A percentile compares a stretch with the other conserved stretches of the same genome.
These are phyloP conservation scores for Metschnikowia baotianmanensis DNA, from an alignment of 805 yeast species.

Conservation along the genomic window DNA sequence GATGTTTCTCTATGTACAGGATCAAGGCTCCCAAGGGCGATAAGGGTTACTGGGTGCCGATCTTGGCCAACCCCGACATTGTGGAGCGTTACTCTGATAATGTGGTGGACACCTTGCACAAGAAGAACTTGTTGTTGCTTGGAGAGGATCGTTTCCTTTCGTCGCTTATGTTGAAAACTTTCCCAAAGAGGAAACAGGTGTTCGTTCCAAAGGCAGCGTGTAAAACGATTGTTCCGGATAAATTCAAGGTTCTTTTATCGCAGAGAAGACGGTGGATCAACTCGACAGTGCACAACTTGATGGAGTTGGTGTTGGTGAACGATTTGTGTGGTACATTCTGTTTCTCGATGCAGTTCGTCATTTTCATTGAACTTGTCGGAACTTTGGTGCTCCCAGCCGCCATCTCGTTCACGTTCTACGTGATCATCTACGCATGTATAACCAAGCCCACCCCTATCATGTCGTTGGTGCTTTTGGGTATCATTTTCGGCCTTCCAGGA, in stretches of 20 bases:
- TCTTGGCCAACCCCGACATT: conserved; percentile 87
- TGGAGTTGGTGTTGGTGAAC: conserved; percentile 80
- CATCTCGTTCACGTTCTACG: conserved; percentile 76
- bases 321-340: conserved; percentile 94
- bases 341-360: conserved; percentile 91
- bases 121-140: conserved; percentile 75
- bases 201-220: conserved; percentile 91
- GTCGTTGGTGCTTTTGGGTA: conserved; percentile 70
- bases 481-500: conserved; percentile 86
- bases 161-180: conserved; percentile 81
- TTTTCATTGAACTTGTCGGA: conserved; percentile 79
- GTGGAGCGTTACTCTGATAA: conserved; percentile 90
- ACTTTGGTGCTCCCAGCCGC: conserved; percentile 90
- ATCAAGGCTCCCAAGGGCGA: conserved; percentile 83
- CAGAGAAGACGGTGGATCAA: conserved; percentile 98
- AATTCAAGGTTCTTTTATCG: conserved; percentile 73
- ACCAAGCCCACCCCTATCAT: conserved; percentile 73
- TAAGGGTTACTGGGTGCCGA: conserved; percentile 82
- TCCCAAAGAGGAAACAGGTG: conserved; percentile 84
- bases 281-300: conserved; percentile 87
- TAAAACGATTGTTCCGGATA: conserved; percentile 86
- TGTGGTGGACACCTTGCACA: conserved; percentile 78
- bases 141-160: conserved; percentile 91
- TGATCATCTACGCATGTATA: conserved; percentile 66
- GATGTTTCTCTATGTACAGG: conserved; percentile 90